These are phyloP conservation scores for Poronia punctata DNA, from an alignment of 495 filamentous ascomycete species.

Conservation along the genomic window DNA sequence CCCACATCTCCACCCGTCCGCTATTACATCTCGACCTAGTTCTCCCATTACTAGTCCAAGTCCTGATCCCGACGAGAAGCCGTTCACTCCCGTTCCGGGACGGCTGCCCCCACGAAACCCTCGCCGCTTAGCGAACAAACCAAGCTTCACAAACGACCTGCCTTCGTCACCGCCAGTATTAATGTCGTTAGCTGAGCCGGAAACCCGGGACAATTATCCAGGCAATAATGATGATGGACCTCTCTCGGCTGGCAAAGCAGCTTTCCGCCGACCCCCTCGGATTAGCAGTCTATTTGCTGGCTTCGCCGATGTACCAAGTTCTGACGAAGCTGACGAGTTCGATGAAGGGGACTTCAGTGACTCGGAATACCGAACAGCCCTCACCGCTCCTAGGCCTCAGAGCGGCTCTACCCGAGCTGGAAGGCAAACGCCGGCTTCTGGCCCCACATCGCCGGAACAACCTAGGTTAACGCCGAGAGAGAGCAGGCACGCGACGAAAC, in stretches of 20 bases:
- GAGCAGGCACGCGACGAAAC: slow-evolving; percentile 18
- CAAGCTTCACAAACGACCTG: slow-evolving; percentile 35
- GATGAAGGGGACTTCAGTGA: slow-evolving; percentile 56
- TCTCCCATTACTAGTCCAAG: slow-evolving; percentile 32
- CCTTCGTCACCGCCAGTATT: slow-evolving; percentile 40
- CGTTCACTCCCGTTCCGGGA: slow-evolving; percentile 45
- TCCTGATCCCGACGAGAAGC: slow-evolving; percentile 25
- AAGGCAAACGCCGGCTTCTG: slow-evolving; percentile 30
- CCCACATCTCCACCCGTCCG: slow-evolving; percentile 68
- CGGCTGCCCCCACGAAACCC: slow-evolving; percentile 47
- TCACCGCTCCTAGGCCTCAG: slow-evolving; percentile 52
- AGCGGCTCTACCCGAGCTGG: slow-evolving; percentile 20
- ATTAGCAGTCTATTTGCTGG: slow-evolving; percentile 83
- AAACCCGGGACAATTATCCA: slow-evolving; percentile 60
- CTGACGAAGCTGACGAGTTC: slow-evolving; percentile 52
- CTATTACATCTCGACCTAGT: slow-evolving; percentile 51
- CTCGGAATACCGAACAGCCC: slow-evolving; percentile 55
- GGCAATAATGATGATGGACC: slow-evolving; percentile 82
- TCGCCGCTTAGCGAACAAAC: slow-evolving; percentile 38
- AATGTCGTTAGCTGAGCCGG: slow-evolving; percentile 19
- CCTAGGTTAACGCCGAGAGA: slow-evolving; percentile 17
- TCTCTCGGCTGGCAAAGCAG: slow-evolving; percentile 52
- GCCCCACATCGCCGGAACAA: slow-evolving; percentile 27
- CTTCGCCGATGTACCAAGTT: slow-evolving; percentile 56
- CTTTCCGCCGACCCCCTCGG: slow-evolving; percentile 61